phyloP scores from a whole-genome alignment of 495 filamentous ascomycete genomes.

The Venustampulla echinocandica region DNA sequence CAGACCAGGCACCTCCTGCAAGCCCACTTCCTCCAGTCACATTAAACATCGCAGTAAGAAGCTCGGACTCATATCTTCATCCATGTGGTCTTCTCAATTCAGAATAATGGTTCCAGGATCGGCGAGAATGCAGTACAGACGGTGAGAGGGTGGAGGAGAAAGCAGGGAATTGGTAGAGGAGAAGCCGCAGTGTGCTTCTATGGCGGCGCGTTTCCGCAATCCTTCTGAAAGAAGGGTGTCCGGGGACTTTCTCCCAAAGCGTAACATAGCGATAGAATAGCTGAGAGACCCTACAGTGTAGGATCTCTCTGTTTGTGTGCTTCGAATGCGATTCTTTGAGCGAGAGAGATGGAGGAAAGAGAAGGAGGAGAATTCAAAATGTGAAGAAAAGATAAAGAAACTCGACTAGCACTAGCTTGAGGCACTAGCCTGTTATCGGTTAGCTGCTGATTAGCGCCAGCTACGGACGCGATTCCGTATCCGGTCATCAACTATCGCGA shows the following conservation, averaged over 20 bases:
- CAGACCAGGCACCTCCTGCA: slow-evolving; percentile 29
- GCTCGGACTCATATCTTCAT: slow-evolving; percentile 85
- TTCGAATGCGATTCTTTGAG: slow-evolving; percentile 99
- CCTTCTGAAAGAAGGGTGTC: slow-evolving; percentile 62
- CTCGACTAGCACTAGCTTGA: no score
- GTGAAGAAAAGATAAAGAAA: no score
- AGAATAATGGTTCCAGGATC: slow-evolving; percentile 9
- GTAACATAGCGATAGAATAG: slow-evolving; percentile 30
- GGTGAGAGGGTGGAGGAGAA: slow-evolving; percentile 38
- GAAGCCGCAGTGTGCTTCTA: slow-evolving; percentile 73
- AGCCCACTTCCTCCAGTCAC: slow-evolving; percentile 24
- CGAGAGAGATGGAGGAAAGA: slow-evolving; percentile 61
- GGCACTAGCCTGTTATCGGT: no score
- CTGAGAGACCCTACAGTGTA: slow-evolving; percentile 27
- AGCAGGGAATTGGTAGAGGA: slow-evolving; percentile 49
- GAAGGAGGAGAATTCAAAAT: slow-evolving; percentile 20
- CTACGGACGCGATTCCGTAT: background rate
- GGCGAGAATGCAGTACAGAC: slow-evolving; percentile 21
- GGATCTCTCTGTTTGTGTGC: slow-evolving; percentile 82
- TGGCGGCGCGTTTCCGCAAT: slow-evolving; percentile 97
- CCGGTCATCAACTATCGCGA: slow-evolving; percentile 4
- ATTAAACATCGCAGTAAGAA: slow-evolving; percentile 31
- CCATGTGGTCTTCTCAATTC: slow-evolving; percentile 45
- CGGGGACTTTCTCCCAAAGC: slow-evolving; percentile 99
- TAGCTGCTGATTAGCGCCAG: slow-evolving; percentile 22